These are phyloP conservation scores for Mucor racemosus DNA, from an alignment of 371 early-diverging fungal genomes.

Conservation along the genomic window DNA sequence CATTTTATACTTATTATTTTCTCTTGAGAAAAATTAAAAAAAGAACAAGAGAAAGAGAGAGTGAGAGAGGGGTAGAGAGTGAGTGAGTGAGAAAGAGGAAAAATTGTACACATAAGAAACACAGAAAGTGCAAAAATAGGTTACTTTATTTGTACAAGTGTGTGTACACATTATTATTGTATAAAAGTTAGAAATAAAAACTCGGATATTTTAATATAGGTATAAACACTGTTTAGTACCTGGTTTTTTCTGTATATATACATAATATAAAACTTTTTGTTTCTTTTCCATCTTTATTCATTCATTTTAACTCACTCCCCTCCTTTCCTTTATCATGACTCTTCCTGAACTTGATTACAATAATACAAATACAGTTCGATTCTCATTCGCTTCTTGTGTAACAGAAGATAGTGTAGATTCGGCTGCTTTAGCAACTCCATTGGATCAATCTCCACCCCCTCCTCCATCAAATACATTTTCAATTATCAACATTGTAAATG, in stretches of 20 bases:
- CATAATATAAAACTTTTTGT: background rate
- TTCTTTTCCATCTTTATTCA: conserved; percentile 15
- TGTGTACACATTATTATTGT: conserved; percentile 2
- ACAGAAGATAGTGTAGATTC: conserved; percentile 47
- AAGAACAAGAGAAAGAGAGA: background rate
- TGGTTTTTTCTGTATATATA: background rate
- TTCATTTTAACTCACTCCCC: background rate
- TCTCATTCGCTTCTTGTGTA: conserved; percentile 39
- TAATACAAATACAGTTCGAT: conserved; percentile 23
- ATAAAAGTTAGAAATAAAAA: background rate
- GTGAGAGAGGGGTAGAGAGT: no score
- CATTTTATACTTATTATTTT: conserved; percentile 7
- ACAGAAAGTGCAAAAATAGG: conserved; percentile 12
- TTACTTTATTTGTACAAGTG: conserved; percentile 17
- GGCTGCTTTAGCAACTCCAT: conserved; percentile 37
- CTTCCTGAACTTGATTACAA: conserved; percentile 12
- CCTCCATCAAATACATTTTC: conserved; percentile 32
- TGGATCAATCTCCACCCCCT: conserved; percentile 42
- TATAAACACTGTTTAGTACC: conserved; percentile 12
- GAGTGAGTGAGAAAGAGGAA: conserved; percentile 1
- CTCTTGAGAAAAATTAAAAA: background rate
- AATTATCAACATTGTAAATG: conserved; percentile 39
- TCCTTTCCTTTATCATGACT: conserved; percentile 21
- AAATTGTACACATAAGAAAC: background rate
- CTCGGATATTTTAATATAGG: conserved; percentile 17